Evolutionary conservation across 2,329 filamentous ascomycete species (phyloP), one percentile per base, ranked within the genome.

Genomic region (Amylocarpus encephaloides): DNA sequence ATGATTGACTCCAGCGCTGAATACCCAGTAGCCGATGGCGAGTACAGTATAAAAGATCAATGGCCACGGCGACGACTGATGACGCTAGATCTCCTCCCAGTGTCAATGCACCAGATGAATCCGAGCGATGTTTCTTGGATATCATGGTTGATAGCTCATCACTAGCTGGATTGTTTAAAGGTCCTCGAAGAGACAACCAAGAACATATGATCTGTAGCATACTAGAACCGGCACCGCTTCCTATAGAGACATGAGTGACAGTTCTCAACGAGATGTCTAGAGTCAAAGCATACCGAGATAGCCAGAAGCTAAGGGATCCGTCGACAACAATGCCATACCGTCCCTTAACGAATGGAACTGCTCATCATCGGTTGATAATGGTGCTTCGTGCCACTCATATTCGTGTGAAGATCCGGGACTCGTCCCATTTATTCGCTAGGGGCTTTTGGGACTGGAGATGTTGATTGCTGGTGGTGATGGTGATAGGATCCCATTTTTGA

Each of bases 11-110:
- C 54, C 48, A 43, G 50, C 29, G 36, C 54, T 51, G 11, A 52
- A 22, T 15, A 50, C 48, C 62, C 67, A 71, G 6, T 67, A 66
- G 2, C 69, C 69, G 3, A 71, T 59, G 6, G 68, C 68, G 16
- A 70, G 55, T n/a, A 69, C 63, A 18, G 67, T 69, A 34, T 68
- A 62, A n/a, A 66, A 59, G 2, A 71, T 57, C 50, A 69, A 63
- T 43, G 67, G 57, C 65, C 66, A 69, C 6, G 50, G 42, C 5
- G 9, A 66, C 59, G 16, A 64, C 57, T 1, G 57, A 53, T 1
- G 65, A 65, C 1, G 57, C 59, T 7, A 64, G 42, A 2, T 56
- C 44, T 11, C 50, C 52, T 16, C 52, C 52, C 11, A 50, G 35
- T 18, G 52, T 43, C 4, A 54, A 45, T 1, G 48, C 26, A 16